Evolutionary conservation across 2,329 filamentous ascomycete species (phyloP), one percentile per base, ranked within the genome.

Genomic region (Phaeosphaeriaceae sp.): DNA sequence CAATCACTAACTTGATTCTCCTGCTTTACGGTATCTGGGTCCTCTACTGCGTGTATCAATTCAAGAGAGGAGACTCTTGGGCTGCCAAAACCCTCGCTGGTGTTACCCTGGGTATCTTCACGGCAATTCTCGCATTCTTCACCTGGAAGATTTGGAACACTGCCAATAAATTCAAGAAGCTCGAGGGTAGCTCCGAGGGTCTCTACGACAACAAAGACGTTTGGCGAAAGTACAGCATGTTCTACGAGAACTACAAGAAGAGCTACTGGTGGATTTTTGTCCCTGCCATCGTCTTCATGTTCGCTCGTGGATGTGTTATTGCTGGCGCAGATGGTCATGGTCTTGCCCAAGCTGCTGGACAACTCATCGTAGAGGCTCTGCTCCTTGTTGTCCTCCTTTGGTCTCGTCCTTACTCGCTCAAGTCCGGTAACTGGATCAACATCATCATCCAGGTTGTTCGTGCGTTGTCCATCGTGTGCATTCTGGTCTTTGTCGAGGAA

Each of bases 231-330:
- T 99, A 99, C 81, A 94, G 90, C 66, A 81, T 97, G 54, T 97
- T 99, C 77, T 99, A 99, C 79, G 94, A 97, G 67, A 88, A 87
- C 63, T 97, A 96, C 81, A 92, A 91, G 78, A 91, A 89, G 74
- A 85, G 87, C 63, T 96, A 93, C 79, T 99, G 94, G 94, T 97
- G 93, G 93, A 76, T 97, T 18, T 97, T 99, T 70, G 82, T 97
- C 12, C 94, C 94, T 0, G 80, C 83, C 53, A 96, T 97, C 66
- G 53, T 92, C 56, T 97, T 97, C 79, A 89, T 92, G 79, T 92
- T 97, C 68, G 87, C 86, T 69, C 94, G 94, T 77, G 92, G 93
- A 46, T 88, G 86, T 53, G 85, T 93, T 49, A 87, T 97, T 58
- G 93, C 93, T 12, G 89, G 85, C 23, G 90, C 85, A 35, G 88